These are phyloP conservation scores for Taiwanofungus camphoratus DNA, from an alignment of 1,284 basidiomycete species.

Conservation along the genomic window DNA sequence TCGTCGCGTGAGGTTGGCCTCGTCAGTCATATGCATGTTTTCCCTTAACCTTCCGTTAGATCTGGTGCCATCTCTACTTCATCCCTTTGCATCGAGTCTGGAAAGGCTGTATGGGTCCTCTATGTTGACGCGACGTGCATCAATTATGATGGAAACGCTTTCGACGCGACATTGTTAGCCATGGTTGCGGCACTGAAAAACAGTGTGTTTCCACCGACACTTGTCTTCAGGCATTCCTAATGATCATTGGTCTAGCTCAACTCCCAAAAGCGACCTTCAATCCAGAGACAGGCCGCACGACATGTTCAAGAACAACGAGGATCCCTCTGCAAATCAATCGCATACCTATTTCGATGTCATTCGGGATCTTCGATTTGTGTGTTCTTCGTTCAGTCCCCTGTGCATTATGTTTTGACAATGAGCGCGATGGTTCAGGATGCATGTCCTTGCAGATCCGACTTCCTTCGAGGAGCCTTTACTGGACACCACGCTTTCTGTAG, in stretches of 20 bases:
- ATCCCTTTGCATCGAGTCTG: conserved; percentile 75
- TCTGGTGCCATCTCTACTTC: conserved; percentile 61
- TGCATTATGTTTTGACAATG: neutral
- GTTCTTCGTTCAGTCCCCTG: conserved; percentile 21
- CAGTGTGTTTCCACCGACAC: conserved; percentile 45
- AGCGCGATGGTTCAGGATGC: conserved; percentile 41
- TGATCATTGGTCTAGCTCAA: conserved; percentile 42
- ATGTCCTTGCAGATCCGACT: conserved; percentile 78
- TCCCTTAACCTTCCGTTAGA: conserved; percentile 33
- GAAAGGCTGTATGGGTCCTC: conserved; percentile 83
- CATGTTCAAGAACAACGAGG: conserved; percentile 54
- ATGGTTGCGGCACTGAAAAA: conserved; percentile 84
- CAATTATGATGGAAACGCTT: conserved; percentile 94
- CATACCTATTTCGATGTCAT: conserved; percentile 61
- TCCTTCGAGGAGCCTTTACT: conserved; percentile 88
- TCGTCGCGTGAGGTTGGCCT: conserved; percentile 52
- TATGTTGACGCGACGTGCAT: conserved; percentile 94
- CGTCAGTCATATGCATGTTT: neutral
- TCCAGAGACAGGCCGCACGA: conserved; percentile 60
- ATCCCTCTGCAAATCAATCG: conserved; percentile 43
- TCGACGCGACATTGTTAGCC: conserved; percentile 86
- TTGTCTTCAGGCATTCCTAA: neutral
- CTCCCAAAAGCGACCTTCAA: conserved; percentile 74
- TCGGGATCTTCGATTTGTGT: conserved; percentile 80
- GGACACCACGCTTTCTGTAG: conserved; percentile 62